Percentiles rank a stretch among this genome's conserved stretches.
Conservation (phyloP, 2,329 filamentous ascomycete species). For the Colletotrichum higginsianum region DNA sequence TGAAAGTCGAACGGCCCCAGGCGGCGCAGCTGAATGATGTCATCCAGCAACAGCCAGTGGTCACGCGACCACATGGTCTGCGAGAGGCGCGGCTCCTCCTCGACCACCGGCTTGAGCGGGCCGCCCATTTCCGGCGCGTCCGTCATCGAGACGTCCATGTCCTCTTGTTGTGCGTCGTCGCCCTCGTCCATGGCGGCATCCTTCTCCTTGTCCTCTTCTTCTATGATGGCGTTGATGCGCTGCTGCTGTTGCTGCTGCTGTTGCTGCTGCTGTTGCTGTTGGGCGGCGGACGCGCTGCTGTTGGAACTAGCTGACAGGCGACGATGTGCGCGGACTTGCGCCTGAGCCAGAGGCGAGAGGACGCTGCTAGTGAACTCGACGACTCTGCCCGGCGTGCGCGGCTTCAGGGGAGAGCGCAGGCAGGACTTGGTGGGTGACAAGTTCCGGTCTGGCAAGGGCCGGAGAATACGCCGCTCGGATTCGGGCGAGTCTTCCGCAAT, state of each 20-base stretch:
- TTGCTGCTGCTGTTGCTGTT: slow-evolving; percentile 18
- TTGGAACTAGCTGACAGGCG: slow-evolving; percentile 27
- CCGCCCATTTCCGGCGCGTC: slow-evolving; percentile 16
- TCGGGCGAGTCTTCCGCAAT: slow-evolving; percentile 56
- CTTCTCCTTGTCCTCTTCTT: slow-evolving; percentile 53
- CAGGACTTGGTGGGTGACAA: slow-evolving; percentile 71
- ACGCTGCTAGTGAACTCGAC: slow-evolving; percentile 71
- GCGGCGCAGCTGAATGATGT: slow-evolving; percentile 65
- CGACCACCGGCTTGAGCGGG: slow-evolving; percentile 3
- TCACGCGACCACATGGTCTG: slow-evolving; percentile 62
- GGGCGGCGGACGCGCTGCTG: slow-evolving; percentile 29
- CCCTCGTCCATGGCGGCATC: slow-evolving; percentile 48
- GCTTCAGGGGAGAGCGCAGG: slow-evolving; percentile 70
- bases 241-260: slow-evolving; percentile 22
- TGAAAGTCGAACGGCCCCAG: slow-evolving; percentile 57
- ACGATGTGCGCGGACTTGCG: slow-evolving; percentile 44
- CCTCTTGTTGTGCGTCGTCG: slow-evolving; percentile 42
- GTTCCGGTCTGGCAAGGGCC: slow-evolving; percentile 65
- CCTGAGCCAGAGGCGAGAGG: slow-evolving; percentile 62
- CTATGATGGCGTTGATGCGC: slow-evolving; percentile 28
- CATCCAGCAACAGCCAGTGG: slow-evolving; percentile 70
- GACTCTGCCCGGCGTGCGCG: slow-evolving; percentile 70
- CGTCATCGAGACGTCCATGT: slow-evolving; percentile 37
- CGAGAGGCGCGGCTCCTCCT: slow-evolving; percentile 51
- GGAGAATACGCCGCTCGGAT: slow-evolving; percentile 58